phyloP scores from a whole-genome alignment of 257 asterid species.

The Gentiana macrophylla region DNA sequence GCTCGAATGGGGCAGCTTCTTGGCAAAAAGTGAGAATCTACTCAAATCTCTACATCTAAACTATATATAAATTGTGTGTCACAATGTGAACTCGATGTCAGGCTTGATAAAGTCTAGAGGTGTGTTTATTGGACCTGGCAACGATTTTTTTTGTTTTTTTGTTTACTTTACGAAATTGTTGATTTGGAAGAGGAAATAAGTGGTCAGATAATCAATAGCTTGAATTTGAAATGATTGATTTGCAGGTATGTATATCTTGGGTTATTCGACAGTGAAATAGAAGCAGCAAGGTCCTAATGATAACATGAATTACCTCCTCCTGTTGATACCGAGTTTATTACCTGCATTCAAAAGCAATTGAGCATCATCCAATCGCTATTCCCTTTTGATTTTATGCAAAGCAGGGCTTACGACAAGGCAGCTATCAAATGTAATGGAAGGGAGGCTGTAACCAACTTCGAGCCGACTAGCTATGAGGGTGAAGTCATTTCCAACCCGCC shows the following conservation, averaged over 20 bases:
- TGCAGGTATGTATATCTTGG: slow-evolving; percentile 51
- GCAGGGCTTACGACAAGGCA: slow-evolving; percentile 79
- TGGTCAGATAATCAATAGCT: slow-evolving; percentile 15
- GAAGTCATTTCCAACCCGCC: slow-evolving; percentile 17
- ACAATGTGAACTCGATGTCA: background rate
- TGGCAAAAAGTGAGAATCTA: slow-evolving; percentile 66
- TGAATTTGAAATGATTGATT: slow-evolving; percentile 30
- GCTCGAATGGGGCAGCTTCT: slow-evolving; percentile 91
- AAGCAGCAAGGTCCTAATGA: slow-evolving; percentile 33
- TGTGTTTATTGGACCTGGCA: slow-evolving; percentile 10
- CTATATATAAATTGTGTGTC: background rate
- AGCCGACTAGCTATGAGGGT: slow-evolving; percentile 37
- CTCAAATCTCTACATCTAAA: background rate
- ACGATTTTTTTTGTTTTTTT: background rate
- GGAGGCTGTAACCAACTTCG: slow-evolving; percentile 76
- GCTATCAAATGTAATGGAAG: slow-evolving; percentile 64
- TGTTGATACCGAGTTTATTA: slow-evolving; percentile 20
- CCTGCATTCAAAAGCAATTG: slow-evolving; percentile 18
- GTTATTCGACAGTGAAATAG: slow-evolving; percentile 38
- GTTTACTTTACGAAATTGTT: background rate
- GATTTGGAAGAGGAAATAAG: slow-evolving; percentile 4
- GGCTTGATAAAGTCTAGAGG: background rate
- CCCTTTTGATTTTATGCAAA: slow-evolving; percentile 21
- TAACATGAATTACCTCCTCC: slow-evolving; percentile 10
- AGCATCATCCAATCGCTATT: slow-evolving; percentile 21